Evolutionary conservation across 140 eudicot genomes (phyloP), one percentile per base, ranked within the genome.

Genomic region (Eryngium alpinum): DNA sequence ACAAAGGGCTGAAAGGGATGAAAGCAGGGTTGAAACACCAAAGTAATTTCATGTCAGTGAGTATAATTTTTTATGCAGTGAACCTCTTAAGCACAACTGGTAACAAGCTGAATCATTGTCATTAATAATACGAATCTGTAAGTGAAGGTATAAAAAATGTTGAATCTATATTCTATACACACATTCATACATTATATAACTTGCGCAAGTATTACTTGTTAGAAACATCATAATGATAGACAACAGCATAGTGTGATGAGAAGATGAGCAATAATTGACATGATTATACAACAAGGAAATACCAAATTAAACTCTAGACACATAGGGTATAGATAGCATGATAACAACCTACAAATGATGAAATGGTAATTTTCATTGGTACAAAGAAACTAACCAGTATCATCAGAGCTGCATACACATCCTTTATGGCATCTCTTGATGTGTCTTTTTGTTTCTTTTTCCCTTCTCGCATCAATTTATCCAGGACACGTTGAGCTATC

Each of bases 361-460:
- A 38, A 78, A 16, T 6, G 27, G 24, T 31, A 33, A 24, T n/a
- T 15, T 12, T 29, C n/a, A 77, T 18, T 10, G 66, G 53, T 78
- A 46, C 27, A 52, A 17, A 32, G 56, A 74, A 82, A 90, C 94
- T 85, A 63, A 92, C 98, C 93, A 94, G 90, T 82, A 92, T 88
- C 71, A 89, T 67, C 79, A 86, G 70, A 71, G 97, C 87, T 52
- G 90, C 79, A 53, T 80, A 92, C 43, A 77, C 87, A 38, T 84
- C 74, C 62, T 80, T 86, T 56, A 80, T 66, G 72, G 78, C 84
- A 24, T 72, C 83, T 79, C 78, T 81, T 31, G 87, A 77, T 78
- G 72, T 75, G 83, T 82, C 88, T 75, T 67, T 18, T 80, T 82
- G 81, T 59, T 88, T 76, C 33, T 72, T 71, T 12, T 60, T 86